Percentiles rank a stretch among this genome's conserved stretches.
Conservation (phyloP, 164 flowering plant genomes). For the Dillenia turbinata region DNA sequence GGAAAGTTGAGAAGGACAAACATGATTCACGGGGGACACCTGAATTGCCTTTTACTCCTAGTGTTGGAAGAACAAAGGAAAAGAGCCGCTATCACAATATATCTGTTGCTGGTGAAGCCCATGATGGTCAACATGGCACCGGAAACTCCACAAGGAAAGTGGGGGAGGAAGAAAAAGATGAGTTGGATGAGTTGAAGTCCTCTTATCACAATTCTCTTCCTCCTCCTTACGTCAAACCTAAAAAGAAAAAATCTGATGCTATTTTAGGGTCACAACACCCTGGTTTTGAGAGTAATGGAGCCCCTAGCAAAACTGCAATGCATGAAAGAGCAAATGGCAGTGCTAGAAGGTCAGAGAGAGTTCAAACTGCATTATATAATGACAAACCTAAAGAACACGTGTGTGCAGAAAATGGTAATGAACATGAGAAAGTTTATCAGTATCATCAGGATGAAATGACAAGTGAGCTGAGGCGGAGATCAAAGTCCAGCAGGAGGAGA, state of each 20-base stretch:
- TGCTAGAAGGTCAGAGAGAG: constrained; percentile 14
- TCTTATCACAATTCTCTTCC: constrained; percentile 18
- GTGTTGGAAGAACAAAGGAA: neutral
- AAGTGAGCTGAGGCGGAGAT: constrained; percentile 31
- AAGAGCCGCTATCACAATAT: constrained; percentile 13
- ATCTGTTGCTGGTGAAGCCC: constrained; percentile 7
- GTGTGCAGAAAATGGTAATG: constrained; percentile 19
- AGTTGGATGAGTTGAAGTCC: constrained; percentile 24
- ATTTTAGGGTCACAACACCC: constrained; percentile 6
- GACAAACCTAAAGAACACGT: constrained; percentile 14
- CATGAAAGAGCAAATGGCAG: constrained; percentile 7
- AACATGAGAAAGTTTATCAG: constrained; percentile 13
- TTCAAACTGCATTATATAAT: constrained; percentile 10
- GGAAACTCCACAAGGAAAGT: constrained; percentile 17
- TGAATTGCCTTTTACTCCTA: no score
- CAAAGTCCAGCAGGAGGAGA: constrained; percentile 53
- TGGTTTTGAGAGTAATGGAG: constrained; percentile 13
- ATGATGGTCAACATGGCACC: constrained; percentile 4
- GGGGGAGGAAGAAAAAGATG: constrained; percentile 23
- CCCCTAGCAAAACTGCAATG: constrained; percentile 15
- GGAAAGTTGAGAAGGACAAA: no score
- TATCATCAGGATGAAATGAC: constrained; percentile 22
- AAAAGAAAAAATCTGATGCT: constrained; percentile 21
- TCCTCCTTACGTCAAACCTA: constrained; percentile 39
- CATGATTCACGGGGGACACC: no score